phyloP scores from a whole-genome alignment of 768 basidiomycete species.

The Russula compacta region DNA sequence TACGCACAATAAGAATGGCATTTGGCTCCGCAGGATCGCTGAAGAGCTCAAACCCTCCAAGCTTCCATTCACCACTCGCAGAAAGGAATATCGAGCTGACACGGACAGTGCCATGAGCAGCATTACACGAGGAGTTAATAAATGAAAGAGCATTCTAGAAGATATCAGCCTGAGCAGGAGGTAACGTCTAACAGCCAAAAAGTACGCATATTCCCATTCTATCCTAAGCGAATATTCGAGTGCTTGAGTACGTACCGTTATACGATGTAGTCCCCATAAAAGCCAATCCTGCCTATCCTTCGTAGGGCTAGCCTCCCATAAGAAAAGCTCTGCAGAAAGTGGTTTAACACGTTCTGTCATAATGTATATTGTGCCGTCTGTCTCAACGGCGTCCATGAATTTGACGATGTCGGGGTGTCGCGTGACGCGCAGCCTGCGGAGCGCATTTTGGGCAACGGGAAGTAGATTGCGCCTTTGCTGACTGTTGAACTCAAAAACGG shows the following conservation, averaged over 20 bases:
- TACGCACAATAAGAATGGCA: conserved; percentile 72
- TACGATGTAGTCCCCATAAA: conserved; percentile 86
- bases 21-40: conserved; percentile 74
- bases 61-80: conserved; percentile 91
- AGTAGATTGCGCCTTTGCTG: conserved; percentile 52
- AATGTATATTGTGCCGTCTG: conserved; percentile 79
- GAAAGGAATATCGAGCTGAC: conserved; percentile 81
- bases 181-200: neutral
- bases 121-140: conserved; percentile 72
- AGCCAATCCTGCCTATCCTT: conserved; percentile 80
- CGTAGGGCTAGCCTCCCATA: conserved; percentile 52
- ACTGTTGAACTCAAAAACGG: conserved; percentile 88
- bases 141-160: conserved; percentile 79
- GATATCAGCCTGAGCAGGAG: neutral
- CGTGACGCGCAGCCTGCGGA: conserved; percentile 82
- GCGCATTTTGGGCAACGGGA: conserved; percentile 78
- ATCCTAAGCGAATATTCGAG: neutral
- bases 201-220: neutral
- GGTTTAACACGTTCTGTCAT: conserved; percentile 92
- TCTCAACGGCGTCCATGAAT: conserved; percentile 89
- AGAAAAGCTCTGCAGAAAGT: conserved; percentile 48
- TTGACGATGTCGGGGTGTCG: conserved; percentile 95
- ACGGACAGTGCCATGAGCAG: conserved; percentile 76
- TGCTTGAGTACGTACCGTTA: conserved; percentile 53
- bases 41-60: conserved; percentile 89